Evolutionary conservation across 177 flowering plant genomes (phyloP).

Genomic region (Vitis hybrid): DNA sequence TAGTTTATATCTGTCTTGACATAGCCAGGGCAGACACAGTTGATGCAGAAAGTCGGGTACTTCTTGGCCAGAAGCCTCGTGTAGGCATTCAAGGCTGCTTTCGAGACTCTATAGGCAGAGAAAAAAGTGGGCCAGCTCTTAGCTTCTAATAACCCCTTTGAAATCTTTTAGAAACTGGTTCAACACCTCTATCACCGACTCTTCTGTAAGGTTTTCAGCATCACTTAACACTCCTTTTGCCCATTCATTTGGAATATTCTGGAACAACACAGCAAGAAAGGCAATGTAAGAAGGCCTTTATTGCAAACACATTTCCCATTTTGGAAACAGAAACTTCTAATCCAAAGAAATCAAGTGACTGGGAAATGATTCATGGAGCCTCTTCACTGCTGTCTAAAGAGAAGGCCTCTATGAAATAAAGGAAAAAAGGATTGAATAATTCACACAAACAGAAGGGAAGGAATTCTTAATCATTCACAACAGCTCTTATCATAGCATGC

Average conservation of each 20-base stretch:
- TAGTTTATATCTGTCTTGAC: constrained; percentile 50
- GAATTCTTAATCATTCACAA: no score
- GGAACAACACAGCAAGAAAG: constrained; percentile 5
- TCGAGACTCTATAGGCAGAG: constrained; percentile 44
- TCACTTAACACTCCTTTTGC: constrained; percentile 32
- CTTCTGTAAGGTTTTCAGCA: constrained; percentile 41
- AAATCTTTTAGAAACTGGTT: constrained; percentile 32
- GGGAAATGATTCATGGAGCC: no score
- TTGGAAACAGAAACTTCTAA: no score
- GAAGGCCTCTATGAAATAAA: no score
- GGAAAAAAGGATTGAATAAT: no score
- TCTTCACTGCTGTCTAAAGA: no score
- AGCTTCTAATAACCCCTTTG: constrained; percentile 24
- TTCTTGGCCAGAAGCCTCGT: constrained; percentile 58
- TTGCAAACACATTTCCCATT: no score
- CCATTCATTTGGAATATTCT: constrained; percentile 32
- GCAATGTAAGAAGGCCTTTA: no score
- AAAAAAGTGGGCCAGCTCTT: constrained; percentile 36
- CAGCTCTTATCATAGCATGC: no score
- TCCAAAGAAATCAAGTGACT: no score
- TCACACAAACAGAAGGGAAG: no score
- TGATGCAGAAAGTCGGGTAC: constrained; percentile 36
- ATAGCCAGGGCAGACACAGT: constrained; percentile 60
- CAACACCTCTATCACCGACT: constrained; percentile 36
- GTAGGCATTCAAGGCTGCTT: constrained; percentile 54